phyloP scores from a whole-genome alignment of 345 rosid genomes.

The Salix caprea region DNA sequence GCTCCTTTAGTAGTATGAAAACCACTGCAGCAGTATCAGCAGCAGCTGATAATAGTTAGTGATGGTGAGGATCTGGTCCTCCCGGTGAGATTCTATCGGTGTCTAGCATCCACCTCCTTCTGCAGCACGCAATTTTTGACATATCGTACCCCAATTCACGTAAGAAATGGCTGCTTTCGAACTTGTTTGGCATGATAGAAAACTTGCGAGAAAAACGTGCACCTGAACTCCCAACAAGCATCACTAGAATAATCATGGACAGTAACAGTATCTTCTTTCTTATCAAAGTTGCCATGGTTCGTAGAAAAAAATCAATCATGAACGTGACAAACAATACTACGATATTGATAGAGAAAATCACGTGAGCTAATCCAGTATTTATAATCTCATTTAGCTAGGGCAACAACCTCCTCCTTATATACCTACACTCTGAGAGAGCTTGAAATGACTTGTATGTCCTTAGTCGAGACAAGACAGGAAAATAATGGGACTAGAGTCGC shows the following conservation, averaged over 20 bases:
- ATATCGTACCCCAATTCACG: slow-evolving; percentile 21
- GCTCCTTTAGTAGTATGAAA: not conserved
- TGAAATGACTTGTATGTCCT: not conserved
- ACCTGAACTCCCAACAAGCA: slow-evolving; percentile 11
- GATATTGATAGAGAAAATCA: not conserved
- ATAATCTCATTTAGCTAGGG: not conserved
- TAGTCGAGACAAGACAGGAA: not conserved
- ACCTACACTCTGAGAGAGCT: not conserved
- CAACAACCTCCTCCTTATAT: not conserved
- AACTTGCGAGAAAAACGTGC: slow-evolving; percentile 8
- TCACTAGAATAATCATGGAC: slow-evolving; percentile 6
- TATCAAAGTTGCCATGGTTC: slow-evolving; percentile 19
- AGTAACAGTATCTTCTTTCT: not conserved
- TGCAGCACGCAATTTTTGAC: not conserved
- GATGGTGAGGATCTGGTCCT: slow-evolving; percentile 50
- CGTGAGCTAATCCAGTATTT: not conserved
- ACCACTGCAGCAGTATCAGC: not conserved
- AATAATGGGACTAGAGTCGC: not conserved
- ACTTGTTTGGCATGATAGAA: not conserved
- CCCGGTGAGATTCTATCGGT: slow-evolving; percentile 30
- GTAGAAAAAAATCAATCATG: not conserved
- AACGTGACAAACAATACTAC: not conserved
- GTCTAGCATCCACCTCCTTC: slow-evolving; percentile 20
- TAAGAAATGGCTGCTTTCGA: not conserved
- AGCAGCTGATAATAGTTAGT: slow-evolving; percentile 3